Percentiles rank a stretch among this genome's conserved stretches.
phyloP scores from a whole-genome alignment of 2,329 filamentous ascomycete genomes.

The Botrytis porri region DNA sequence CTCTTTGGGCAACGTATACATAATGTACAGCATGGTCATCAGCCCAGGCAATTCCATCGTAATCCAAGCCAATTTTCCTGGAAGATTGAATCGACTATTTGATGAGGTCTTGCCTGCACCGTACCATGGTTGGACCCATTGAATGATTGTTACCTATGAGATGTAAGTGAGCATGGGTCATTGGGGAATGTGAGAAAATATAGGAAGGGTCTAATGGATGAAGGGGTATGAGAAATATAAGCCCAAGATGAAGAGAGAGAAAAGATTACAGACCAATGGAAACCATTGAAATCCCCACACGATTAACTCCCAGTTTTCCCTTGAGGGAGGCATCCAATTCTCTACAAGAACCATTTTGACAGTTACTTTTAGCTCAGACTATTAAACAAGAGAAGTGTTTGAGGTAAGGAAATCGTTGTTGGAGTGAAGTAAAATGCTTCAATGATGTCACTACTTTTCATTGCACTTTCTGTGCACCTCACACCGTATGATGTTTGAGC shows the following conservation, averaged over 20 bases:
- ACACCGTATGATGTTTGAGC: neutral
- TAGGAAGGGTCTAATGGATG: neutral
- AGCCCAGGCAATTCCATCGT: slow-evolving; percentile 84
- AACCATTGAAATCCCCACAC: slow-evolving; percentile 51
- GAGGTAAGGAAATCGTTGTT: neutral
- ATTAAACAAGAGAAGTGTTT: too few relatives aligned
- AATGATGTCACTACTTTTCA: slow-evolving; percentile 23
- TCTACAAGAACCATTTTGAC: slow-evolving; percentile 33
- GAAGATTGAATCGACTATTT: slow-evolving; percentile 73
- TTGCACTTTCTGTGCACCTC: neutral
- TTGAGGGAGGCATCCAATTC: slow-evolving; percentile 51
- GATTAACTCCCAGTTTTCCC: slow-evolving; percentile 55
- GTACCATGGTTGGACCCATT: slow-evolving; percentile 77
- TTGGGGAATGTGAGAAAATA: neutral
- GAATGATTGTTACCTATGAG: slow-evolving; percentile 63
- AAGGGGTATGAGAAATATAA: neutral
- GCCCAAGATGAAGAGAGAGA: neutral
- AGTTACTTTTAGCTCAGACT: neutral
- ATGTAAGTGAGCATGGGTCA: neutral
- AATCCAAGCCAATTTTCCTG: slow-evolving; percentile 82
- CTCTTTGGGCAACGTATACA: slow-evolving; percentile 61
- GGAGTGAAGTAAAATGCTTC: slow-evolving; percentile 6
- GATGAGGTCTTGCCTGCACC: slow-evolving; percentile 90
- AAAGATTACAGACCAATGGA: slow-evolving; percentile 43
- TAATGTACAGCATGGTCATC: slow-evolving; percentile 73